Base-by-base conservation (phyloP, 164 flowering plant genomes). In the Brasenia schreberi region DNA sequence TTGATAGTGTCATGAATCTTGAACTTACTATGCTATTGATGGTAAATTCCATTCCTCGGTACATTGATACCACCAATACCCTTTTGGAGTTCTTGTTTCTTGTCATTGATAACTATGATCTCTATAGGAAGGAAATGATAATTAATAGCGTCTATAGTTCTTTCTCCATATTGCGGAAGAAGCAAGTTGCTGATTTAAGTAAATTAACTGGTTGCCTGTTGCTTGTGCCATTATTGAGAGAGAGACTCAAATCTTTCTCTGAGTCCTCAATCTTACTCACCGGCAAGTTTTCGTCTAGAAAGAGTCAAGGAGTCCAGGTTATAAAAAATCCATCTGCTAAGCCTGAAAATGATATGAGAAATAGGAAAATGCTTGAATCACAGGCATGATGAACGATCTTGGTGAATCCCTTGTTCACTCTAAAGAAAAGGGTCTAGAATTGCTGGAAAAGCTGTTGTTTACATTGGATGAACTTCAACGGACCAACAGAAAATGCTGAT, bases 1-100 rank as follows among this genome's bases (percentile, higher is more conserved):
- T 77, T 6, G 96, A 94, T 61, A 86, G 84, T 69, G 70, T 89
- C 43, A 89, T 94, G 96, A 91, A 89, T 69, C 80, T 91, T 60
- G 98, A 94, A 77, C 97, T 97, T 39, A 96, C 87, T 12, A 76
- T 91, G 66, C 68, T 91, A 27, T 73, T 94, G 77, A 86, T 91
- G 87, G 85, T 89, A 56, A 73, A 82, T 68, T 89, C 96, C 23
- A 71, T 94, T 19, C 90, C 89, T 0, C 69, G 69, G 61, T 87
- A 94, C 66, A 70, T 84, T 59, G 90, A 87, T 64, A 78, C 89
- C 42, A 89, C 97, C 23, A 78, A 80, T 62, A 69, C 77, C 56
- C 90, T 94, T 70, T 83, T 94, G 44, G 95, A 87, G 56, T 91
- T 89, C 72, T 73, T 94, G 73, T 73, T 91, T 19, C 77, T 79